Evolutionary conservation across 148 eudicot species (phyloP).

Genomic region (Diospyros lotus): DNA sequence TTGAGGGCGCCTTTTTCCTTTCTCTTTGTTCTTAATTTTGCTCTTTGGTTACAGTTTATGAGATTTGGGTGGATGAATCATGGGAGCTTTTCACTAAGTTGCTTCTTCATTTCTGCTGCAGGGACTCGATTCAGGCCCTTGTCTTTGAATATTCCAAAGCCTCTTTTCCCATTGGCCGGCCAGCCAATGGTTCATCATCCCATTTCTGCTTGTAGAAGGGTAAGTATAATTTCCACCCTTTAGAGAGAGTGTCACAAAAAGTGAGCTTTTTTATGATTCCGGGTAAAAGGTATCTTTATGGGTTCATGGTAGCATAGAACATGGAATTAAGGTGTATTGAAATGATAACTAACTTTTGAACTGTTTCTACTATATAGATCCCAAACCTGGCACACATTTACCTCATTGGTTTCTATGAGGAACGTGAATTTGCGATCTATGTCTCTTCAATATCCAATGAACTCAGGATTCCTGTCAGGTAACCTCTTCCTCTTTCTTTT

Average conservation of each 20-base stretch:
- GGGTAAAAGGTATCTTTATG: not conserved
- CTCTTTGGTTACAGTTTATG: not conserved
- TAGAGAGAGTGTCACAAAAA: not conserved
- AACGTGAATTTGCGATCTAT: conserved; percentile 84
- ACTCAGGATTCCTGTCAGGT: conserved; percentile 73
- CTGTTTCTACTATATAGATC: conserved; percentile 38
- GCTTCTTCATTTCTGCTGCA: conserved; percentile 11
- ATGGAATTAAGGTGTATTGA: not conserved
- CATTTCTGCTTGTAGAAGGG: conserved; percentile 87
- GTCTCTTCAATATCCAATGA: conserved; percentile 89
- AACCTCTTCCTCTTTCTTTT: not conserved
- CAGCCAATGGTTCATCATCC: conserved; percentile 99
- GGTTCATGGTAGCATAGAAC: not conserved
- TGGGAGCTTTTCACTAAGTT: conserved; percentile 6
- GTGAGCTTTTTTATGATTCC: too few relatives aligned
- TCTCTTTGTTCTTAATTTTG: not conserved
- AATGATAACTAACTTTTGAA: not conserved
- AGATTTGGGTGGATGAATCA: not conserved
- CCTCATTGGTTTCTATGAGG: conserved; percentile 91
- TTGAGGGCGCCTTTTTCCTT: not conserved
- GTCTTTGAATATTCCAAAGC: conserved; percentile 85
- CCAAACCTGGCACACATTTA: conserved; percentile 86
- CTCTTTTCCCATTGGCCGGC: conserved; percentile 92
- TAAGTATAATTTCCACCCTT: conserved; percentile 20
- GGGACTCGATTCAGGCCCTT: conserved; percentile 91